These are phyloP conservation scores for Ustilago xerochloae DNA, from an alignment of 1,284 basidiomycete genomes.

Conservation along the genomic window DNA sequence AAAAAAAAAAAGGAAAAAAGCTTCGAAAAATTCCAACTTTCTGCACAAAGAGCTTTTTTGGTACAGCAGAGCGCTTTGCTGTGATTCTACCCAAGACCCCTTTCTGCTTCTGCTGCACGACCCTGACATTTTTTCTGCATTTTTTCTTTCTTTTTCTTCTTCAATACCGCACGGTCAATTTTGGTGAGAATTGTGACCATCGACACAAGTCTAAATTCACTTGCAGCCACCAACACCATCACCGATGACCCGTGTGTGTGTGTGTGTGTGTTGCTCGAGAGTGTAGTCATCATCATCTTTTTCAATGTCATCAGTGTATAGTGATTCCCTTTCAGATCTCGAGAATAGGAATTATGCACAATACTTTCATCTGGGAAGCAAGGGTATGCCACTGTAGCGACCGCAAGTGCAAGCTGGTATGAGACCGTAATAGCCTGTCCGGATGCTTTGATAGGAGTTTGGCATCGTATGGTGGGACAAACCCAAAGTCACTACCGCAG, in stretches of 20 bases:
- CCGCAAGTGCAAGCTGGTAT: no score
- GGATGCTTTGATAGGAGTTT: no score
- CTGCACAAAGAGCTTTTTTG: neutral
- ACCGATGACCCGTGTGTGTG: neutral
- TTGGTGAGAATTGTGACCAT: neutral
- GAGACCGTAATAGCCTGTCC: no score
- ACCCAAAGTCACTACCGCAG: constrained; percentile 14
- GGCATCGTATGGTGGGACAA: neutral
- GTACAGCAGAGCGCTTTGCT: constrained; percentile 24
- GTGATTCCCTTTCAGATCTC: no score
- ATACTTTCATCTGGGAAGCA: no score
- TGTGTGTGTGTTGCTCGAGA: no score
- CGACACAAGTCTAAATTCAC: neutral
- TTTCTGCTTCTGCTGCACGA: constrained; percentile 5
- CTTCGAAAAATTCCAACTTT: constrained; percentile 2
- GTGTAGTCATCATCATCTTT: neutral
- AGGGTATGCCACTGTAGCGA: no score
- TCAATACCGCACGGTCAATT: neutral
- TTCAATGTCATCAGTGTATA: no score
- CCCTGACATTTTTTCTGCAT: neutral
- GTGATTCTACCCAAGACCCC: no score
- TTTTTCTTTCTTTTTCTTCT: constrained; percentile 2
- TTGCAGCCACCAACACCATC: neutral
- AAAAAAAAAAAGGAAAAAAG: constrained; percentile 11
- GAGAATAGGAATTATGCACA: no score